Base-by-base conservation (phyloP, 1,284 basidiomycete species). In the Moniliophthora roreri region DNA sequence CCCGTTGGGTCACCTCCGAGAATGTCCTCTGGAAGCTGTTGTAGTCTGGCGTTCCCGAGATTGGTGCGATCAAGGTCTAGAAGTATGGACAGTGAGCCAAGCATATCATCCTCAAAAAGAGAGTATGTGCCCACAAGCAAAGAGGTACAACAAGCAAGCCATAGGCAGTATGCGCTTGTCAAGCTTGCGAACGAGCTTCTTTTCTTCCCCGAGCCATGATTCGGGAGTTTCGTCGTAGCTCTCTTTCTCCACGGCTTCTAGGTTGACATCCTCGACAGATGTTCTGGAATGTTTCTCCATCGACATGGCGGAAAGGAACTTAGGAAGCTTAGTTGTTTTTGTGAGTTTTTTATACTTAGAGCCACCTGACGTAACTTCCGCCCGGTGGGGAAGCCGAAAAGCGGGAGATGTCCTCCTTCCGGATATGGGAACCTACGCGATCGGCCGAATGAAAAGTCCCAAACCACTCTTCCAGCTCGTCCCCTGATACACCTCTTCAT, bases 41-140 rank as follows among this genome's bases (percentile, higher is more conserved):
- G 87, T 36, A 91, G 69, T 41, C 87, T 78, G 38, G 89, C 89
- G 63, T 91, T 91, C 11, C 89, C 88, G 38, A 91, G 62, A 61
- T 90, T 91, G 2, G 84, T 82, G 42, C 89, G 78, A 64, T 90
- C 88, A 47, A 91, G 73, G 62, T 83, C 87, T 89, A 50, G 21
- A n/a, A 50, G 55, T 51, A 35, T 36, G n/a, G 23, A 9, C 15
- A 44, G 11, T 20, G 67, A 47, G 5, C 13, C 2, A 48, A 53
- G 38, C 32, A n/a, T 16, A 18, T 48, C 5, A 42, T 45, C 8
- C 3, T n/a, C 28, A 15, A 23, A 16, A n/a, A 21, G 21, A 18
- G 21, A 38, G 16, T 11, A 8, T 5, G n/a, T 10, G 73, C 84
- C 63, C 55, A 87, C 87, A 91, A 20, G 87, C 85, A 64, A 87